phyloP scores from a whole-genome alignment of 495 filamentous ascomycete genomes.

The Trichoderma virens region DNA sequence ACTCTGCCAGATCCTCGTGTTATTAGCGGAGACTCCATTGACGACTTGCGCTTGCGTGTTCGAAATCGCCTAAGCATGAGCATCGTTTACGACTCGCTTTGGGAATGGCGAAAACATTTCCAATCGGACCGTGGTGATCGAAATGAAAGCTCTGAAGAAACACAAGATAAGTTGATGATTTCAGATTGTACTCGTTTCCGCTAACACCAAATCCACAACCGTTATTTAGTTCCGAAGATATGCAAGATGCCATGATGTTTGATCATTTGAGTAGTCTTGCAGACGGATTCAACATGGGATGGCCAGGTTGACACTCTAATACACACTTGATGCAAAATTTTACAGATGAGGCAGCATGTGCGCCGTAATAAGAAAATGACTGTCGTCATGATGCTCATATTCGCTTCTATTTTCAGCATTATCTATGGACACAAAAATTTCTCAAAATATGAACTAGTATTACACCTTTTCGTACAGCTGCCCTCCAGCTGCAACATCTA shows the following conservation, averaged over 20 bases:
- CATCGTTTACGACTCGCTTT: constrained; percentile 1
- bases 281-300: neutral
- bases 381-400: neutral
- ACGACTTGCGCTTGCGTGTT: neutral
- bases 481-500: constrained; percentile 17
- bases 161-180: neutral
- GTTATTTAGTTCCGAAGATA: neutral
- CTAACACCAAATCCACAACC: neutral
- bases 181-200: neutral
- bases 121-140: neutral
- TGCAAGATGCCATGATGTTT: constrained; percentile 6
- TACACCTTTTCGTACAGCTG: neutral
- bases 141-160: neutral
- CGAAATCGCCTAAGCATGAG: constrained; percentile 4
- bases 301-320: neutral
- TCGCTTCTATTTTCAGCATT: neutral
- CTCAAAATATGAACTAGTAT: neutral
- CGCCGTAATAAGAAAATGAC: neutral
- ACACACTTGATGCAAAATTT: neutral
- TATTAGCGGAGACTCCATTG: neutral
- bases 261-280: constrained; percentile 1
- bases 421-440: neutral
- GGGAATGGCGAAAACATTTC: constrained; percentile 6
- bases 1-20: neutral
- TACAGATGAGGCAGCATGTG: neutral